Evolutionary conservation across 2,329 filamentous ascomycete species (phyloP).

Genomic region (Byssochlamys sp.): DNA sequence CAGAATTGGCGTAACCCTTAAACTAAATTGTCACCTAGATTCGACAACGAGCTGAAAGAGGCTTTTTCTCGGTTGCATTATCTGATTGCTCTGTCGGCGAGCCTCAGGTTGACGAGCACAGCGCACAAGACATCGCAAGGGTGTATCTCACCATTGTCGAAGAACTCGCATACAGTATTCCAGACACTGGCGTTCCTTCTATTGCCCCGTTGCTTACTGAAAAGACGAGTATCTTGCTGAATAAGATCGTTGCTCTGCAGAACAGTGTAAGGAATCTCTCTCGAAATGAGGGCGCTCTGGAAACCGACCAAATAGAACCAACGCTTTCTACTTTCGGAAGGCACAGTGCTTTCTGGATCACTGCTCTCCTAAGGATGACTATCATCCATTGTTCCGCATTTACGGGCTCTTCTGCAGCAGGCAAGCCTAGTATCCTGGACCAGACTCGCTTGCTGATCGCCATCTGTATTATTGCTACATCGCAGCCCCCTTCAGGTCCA

Average conservation of each 20-base stretch:
- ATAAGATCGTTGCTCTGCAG: constrained; percentile 25
- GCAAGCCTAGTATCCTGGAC: constrained; percentile 17
- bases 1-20: constrained; percentile 2
- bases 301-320: constrained; percentile 8
- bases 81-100: constrained; percentile 15
- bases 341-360: constrained; percentile 31
- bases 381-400: constrained; percentile 33
- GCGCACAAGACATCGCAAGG: constrained; percentile 22
- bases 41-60: constrained; percentile 32
- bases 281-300: constrained; percentile 8
- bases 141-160: constrained; percentile 32
- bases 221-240: constrained; percentile 30
- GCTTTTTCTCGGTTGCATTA: constrained; percentile 28
- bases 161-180: constrained; percentile 28
- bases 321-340: constrained; percentile 19
- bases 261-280: constrained; percentile 12
- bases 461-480: constrained; percentile 33
- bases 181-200: constrained; percentile 21
- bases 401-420: constrained; percentile 14
- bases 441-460: constrained; percentile 29
- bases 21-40: constrained; percentile 19
- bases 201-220: constrained; percentile 29
- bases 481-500: constrained; percentile 23
- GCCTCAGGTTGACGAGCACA: constrained; percentile 6
- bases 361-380: constrained; percentile 31